These are phyloP conservation scores for Boletellus deceptivus DNA, from an alignment of 1,284 basidiomycete species.

Conservation along the genomic window DNA sequence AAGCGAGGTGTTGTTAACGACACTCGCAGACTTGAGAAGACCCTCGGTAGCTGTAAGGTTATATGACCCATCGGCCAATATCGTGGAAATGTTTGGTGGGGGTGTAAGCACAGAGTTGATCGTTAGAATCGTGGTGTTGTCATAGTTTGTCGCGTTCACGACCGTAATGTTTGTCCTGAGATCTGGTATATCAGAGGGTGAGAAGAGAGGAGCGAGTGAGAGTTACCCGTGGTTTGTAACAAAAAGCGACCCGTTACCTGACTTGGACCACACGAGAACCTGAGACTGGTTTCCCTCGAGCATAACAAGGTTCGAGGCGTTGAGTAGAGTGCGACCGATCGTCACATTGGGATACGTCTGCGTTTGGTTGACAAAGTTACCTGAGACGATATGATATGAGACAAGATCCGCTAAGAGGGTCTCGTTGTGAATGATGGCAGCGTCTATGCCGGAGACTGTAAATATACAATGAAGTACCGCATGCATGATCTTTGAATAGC, in stretches of 20 bases:
- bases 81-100: constrained; percentile 48
- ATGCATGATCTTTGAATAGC: not conserved
- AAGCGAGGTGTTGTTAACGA: constrained; percentile 35
- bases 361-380: constrained; percentile 44
- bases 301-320: constrained; percentile 43
- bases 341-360: constrained; percentile 53
- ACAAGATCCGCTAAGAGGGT: constrained; percentile 46
- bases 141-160: constrained; percentile 42
- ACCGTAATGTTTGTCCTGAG: constrained; percentile 46
- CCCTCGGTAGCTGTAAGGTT: constrained; percentile 28
- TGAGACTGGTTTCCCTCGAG: constrained; percentile 59
- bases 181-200: not conserved
- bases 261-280: constrained; percentile 61
- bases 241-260: constrained; percentile 41
- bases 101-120: constrained; percentile 53
- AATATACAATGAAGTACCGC: constrained; percentile 1
- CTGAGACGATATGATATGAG: constrained; percentile 62
- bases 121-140: constrained; percentile 50
- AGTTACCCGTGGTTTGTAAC: constrained; percentile 57
- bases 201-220: not conserved
- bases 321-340: constrained; percentile 62
- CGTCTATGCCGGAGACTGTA: constrained; percentile 12
- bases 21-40: constrained; percentile 19
- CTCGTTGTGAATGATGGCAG: constrained; percentile 36
- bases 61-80: constrained; percentile 37